Evolutionary conservation across 2,329 filamentous ascomycete species (phyloP), one percentile per base, ranked within the genome.

Genomic region (Diplodia seriata): DNA sequence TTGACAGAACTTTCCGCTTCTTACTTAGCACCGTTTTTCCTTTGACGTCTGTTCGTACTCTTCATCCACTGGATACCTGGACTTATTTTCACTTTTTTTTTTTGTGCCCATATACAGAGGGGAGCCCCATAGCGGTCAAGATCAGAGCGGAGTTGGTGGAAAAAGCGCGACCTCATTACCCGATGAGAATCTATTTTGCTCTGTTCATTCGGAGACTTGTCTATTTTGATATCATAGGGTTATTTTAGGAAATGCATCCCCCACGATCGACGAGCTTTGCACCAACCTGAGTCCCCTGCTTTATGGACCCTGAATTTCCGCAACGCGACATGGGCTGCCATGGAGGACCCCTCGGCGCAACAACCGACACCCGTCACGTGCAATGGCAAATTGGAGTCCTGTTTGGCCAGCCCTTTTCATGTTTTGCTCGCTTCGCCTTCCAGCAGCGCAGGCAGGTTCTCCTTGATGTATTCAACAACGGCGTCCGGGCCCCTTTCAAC

Each of bases 401-500:
- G 11, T n/a, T 47, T 33, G 63, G 26, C 26, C 63, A 66, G n/a
- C 64, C 40, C 40, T 66, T 57, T 40, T 36, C 36, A 65, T 20
- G 47, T 20, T 20, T 51, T 36, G 47, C 26, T 20, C n/a, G 47
- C 62, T 3, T 65, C 49, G 31, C 23, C 61, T 33, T 76, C 72
- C 53, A 74, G 71, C 53, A 78, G 63, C 23, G 56, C 69, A 9
- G 81, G 81, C 18, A 83, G 71, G 63, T 81, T 74, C 71, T 82
- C 80, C 49, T 80, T 75, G 55, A 87, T 74, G 72, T 83, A 84
- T 64, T 85, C 83, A 1, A 87, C 83, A n/a, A 87, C 79, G 3
- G 83, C 85, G 74, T 87, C 85, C 0, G 85, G 85, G 0, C 85
- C 85, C 66, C 77, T 80, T 69, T 85, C 78, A 2, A 85, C 82